A percentile compares a stretch with the other conserved stretches of the same genome.
Evolutionary conservation across 306 rosid species (phyloP).

Genomic region (Lupinus albus): DNA sequence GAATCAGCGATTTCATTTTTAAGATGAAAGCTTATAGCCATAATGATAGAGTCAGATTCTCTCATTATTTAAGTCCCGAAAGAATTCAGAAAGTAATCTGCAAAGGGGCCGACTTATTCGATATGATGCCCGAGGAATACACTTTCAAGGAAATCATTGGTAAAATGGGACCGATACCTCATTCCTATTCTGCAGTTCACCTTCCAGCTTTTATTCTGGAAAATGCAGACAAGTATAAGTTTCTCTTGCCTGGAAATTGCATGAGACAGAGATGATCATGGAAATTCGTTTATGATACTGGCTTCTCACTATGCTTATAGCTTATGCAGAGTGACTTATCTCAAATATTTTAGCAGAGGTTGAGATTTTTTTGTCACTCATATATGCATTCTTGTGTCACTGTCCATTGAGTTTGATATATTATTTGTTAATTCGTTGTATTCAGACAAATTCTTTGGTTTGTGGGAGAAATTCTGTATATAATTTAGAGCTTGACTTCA

Average conservation of each 20-base stretch:
- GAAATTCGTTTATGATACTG: background rate
- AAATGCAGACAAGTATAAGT: constrained; percentile 65
- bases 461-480: constrained; percentile 66
- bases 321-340: constrained; percentile 55
- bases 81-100: constrained; percentile 79
- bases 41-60: constrained; percentile 72
- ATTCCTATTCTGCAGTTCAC: constrained; percentile 82
- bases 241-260: constrained; percentile 85
- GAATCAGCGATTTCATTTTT: constrained; percentile 68
- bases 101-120: constrained; percentile 73
- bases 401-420: constrained; percentile 50
- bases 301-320: background rate
- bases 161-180: constrained; percentile 90
- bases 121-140: constrained; percentile 90
- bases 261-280: constrained; percentile 50
- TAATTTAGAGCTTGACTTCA: constrained; percentile 57
- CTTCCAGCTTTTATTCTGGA: constrained; percentile 77
- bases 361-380: constrained; percentile 52
- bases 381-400: constrained; percentile 43
- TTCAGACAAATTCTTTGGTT: constrained; percentile 58
- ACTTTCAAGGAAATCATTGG: constrained; percentile 83
- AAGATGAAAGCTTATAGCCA: constrained; percentile 95
- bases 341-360: constrained; percentile 45
- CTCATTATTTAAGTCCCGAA: constrained; percentile 58
- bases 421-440: constrained; percentile 66